Conservation (phyloP, 371 early-diverging fungal species). For the Umbelopsis sp. region DNA sequence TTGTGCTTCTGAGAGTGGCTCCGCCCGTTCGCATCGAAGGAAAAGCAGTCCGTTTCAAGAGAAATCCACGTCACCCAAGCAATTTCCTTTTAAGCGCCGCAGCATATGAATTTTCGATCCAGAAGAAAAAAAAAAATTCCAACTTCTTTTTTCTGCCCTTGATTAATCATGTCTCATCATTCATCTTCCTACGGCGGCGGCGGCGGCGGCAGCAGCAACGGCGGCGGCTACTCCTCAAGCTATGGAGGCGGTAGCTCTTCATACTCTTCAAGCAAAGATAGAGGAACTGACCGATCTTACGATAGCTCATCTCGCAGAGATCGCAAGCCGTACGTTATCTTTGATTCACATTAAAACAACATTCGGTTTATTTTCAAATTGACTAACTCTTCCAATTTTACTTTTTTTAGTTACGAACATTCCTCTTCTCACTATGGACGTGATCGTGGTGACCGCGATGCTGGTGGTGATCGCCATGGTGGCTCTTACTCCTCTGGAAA, state of each 20-base stretch:
- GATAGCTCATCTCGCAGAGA: slow-evolving; percentile 59
- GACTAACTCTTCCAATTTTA: background rate
- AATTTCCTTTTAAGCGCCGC: background rate
- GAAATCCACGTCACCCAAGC: background rate
- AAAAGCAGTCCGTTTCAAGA: background rate
- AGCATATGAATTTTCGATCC: background rate
- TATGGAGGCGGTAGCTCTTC: slow-evolving; percentile 8
- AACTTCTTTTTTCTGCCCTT: background rate
- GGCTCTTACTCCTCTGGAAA: slow-evolving; percentile 18
- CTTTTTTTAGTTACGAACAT: slow-evolving; percentile 7
- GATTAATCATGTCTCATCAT: slow-evolving; percentile 16
- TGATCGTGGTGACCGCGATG: slow-evolving; percentile 23
- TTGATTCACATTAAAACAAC: slow-evolving; percentile 15
- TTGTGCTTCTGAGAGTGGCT: background rate
- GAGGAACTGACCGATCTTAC: slow-evolving; percentile 61
- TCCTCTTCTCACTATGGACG: slow-evolving; percentile 19
- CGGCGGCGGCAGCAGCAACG: slow-evolving; percentile 29
- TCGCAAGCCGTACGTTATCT: slow-evolving; percentile 53
- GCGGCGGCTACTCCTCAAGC: slow-evolving; percentile 24
- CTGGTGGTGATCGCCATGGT: slow-evolving; percentile 14
- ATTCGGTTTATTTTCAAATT: background rate
- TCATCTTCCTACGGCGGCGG: slow-evolving; percentile 30
- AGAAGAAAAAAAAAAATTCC: background rate
- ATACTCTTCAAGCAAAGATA: slow-evolving; percentile 30
- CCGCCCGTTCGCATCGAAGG: background rate